Conservation (phyloP, 345 rosid species). For the Rhodamnia rubescens region DNA sequence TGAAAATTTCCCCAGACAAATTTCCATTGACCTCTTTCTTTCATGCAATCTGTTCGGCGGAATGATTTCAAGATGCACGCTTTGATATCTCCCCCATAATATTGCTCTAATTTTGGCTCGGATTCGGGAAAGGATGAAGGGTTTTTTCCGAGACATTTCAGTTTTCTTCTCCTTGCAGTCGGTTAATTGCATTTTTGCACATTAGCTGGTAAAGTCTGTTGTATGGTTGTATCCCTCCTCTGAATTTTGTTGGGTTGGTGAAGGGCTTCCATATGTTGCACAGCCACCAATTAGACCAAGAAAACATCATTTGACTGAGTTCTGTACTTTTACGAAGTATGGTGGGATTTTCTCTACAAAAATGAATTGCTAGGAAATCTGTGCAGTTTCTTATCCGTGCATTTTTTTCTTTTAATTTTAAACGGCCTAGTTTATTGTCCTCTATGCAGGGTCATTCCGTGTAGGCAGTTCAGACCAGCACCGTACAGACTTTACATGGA, state of each 20-base stretch:
- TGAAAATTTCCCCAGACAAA: background rate
- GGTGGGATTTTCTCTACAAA: background rate
- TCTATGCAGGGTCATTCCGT: conserved; percentile 51
- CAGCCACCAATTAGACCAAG: background rate
- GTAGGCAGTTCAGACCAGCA: conserved; percentile 40
- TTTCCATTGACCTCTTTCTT: background rate
- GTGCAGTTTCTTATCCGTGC: background rate
- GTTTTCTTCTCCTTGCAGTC: background rate
- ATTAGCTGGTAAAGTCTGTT: background rate
- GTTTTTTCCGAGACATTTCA: background rate
- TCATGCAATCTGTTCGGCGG: background rate
- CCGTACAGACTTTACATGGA: conserved; percentile 87
- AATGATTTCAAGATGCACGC: background rate
- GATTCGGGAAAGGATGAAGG: background rate
- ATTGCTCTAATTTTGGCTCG: background rate
- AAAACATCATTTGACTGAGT: background rate
- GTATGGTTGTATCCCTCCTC: background rate
- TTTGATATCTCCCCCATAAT: background rate
- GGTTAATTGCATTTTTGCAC: background rate
- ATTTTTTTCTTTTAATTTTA: background rate
- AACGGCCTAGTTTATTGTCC: background rate
- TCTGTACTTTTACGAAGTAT: background rate
- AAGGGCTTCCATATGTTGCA: background rate
- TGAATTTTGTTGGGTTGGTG: background rate
- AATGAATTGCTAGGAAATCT: background rate